Evolutionary conservation across 164 flowering plant genomes (phyloP).

Genomic region (Vitis rupestris): DNA sequence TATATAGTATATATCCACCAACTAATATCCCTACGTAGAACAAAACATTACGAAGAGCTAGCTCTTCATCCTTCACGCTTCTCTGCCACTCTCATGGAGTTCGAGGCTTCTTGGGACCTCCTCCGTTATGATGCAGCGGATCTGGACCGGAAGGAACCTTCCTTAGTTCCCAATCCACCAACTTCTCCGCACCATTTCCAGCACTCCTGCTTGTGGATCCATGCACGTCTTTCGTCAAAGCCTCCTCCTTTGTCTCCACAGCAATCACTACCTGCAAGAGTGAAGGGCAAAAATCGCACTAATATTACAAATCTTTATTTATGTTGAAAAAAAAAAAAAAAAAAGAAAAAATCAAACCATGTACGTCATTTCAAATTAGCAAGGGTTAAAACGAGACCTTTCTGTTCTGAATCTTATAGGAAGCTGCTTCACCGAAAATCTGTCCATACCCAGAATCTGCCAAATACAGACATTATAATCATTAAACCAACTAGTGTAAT

Average conservation of each 20-base stretch:
- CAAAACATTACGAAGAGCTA: too few relatives aligned
- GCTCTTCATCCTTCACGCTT: too few relatives aligned
- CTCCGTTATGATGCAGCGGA: slow-evolving; percentile 59
- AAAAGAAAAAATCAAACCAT: background rate
- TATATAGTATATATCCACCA: too few relatives aligned
- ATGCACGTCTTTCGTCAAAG: background rate
- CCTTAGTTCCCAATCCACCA: slow-evolving; percentile 31
- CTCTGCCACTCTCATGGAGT: slow-evolving; percentile 24
- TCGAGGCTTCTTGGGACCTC: slow-evolving; percentile 41
- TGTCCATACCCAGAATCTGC: slow-evolving; percentile 22
- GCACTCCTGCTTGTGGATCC: background rate
- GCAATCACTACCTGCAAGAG: slow-evolving; percentile 7
- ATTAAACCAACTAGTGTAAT: background rate
- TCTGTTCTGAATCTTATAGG: slow-evolving; percentile 13
- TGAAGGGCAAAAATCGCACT: too few relatives aligned
- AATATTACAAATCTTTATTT: too few relatives aligned
- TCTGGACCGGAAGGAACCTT: slow-evolving; percentile 64
- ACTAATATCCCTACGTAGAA: too few relatives aligned
- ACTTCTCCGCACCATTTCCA: slow-evolving; percentile 1
- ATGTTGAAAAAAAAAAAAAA: background rate
- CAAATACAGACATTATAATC: background rate
- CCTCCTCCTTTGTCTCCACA: background rate
- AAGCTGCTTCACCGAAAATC: slow-evolving; percentile 8
- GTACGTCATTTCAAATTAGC: too few relatives aligned
- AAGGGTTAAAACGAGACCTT: slow-evolving; percentile 20